Percentiles rank a stretch among this genome's conserved stretches.
phyloP scores from a whole-genome alignment of 345 rosid genomes.

The Citropsis articulata region DNA sequence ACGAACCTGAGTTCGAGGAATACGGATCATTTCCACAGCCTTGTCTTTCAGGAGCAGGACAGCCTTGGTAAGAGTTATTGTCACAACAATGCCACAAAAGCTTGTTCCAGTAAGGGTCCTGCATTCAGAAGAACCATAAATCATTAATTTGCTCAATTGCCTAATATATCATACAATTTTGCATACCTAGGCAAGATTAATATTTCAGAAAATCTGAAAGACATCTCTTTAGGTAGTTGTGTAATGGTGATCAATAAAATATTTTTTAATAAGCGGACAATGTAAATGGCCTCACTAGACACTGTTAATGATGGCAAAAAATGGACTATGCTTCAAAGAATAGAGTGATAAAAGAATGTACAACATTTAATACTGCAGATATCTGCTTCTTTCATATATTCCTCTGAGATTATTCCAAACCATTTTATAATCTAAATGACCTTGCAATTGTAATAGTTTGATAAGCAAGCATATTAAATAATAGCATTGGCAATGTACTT shows the following conservation, averaged over 20 bases:
- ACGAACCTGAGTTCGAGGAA: slow-evolving; percentile 6
- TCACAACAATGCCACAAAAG: slow-evolving; percentile 46
- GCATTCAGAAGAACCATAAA: neutral
- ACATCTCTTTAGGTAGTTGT: neutral
- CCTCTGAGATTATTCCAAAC: neutral
- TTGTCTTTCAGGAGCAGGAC: slow-evolving; percentile 40
- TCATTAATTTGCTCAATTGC: neutral
- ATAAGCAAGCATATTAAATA: neutral
- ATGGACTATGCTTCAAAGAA: neutral
- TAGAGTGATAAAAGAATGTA: neutral
- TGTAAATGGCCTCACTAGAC: neutral
- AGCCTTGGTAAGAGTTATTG: slow-evolving; percentile 47
- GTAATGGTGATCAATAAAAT: neutral
- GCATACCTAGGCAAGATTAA: neutral
- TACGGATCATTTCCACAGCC: neutral
- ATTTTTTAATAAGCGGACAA: neutral
- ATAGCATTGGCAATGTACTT: neutral
- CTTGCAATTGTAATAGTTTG: neutral
- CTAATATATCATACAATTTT: too few relatives aligned
- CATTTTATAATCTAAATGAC: neutral
- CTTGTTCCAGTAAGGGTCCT: slow-evolving; percentile 53
- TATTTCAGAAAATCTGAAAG: neutral
- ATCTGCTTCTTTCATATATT: neutral
- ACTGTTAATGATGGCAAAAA: neutral
- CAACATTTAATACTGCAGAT: neutral